phyloP scores from a whole-genome alignment of 192 early-diverging fungal genomes.

The Linderina pennispora region DNA sequence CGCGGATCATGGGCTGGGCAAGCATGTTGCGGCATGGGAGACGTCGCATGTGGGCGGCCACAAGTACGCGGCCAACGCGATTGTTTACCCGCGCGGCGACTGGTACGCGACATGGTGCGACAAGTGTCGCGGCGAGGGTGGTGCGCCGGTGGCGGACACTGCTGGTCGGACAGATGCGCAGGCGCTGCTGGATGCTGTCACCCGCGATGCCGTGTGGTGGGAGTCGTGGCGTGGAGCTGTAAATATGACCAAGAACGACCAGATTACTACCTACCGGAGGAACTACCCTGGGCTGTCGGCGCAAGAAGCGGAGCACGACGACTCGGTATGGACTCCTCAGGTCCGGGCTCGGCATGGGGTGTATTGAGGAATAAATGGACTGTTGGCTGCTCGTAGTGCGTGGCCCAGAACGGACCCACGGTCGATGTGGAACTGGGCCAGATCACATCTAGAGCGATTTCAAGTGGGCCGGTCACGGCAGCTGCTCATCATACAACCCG shows the following conservation, averaged over 20 bases:
- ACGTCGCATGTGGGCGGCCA: slow-evolving; percentile 48
- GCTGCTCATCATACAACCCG: too few species aligned
- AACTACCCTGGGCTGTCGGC: too few species aligned
- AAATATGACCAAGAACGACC: slow-evolving; percentile 40
- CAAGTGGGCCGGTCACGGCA: too few species aligned
- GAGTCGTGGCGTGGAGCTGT: slow-evolving; percentile 44
- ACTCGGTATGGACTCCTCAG: too few species aligned
- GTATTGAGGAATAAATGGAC: too few species aligned
- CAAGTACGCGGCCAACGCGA: slow-evolving; percentile 46
- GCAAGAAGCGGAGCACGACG: too few species aligned
- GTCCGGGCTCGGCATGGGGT: too few species aligned
- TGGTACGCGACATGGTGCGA: slow-evolving; percentile 48
- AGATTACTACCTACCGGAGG: slow-evolving; percentile 31
- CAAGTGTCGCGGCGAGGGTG: slow-evolving; percentile 6
- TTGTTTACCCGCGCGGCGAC: slow-evolving; percentile 45
- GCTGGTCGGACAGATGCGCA: slow-evolving; percentile 9
- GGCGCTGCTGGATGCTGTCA: slow-evolving; percentile 24
- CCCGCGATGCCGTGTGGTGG: slow-evolving; percentile 33
- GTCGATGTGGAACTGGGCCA: too few species aligned
- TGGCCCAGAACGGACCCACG: too few species aligned
- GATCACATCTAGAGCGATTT: too few species aligned
- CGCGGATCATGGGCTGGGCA: slow-evolving; percentile 3
- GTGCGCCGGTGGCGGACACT: neutral
- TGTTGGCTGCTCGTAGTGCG: too few species aligned
- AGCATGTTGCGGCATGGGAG: slow-evolving; percentile 33